phyloP scores from a whole-genome alignment of 345 rosid species.

The Ceriops tagal region DNA sequence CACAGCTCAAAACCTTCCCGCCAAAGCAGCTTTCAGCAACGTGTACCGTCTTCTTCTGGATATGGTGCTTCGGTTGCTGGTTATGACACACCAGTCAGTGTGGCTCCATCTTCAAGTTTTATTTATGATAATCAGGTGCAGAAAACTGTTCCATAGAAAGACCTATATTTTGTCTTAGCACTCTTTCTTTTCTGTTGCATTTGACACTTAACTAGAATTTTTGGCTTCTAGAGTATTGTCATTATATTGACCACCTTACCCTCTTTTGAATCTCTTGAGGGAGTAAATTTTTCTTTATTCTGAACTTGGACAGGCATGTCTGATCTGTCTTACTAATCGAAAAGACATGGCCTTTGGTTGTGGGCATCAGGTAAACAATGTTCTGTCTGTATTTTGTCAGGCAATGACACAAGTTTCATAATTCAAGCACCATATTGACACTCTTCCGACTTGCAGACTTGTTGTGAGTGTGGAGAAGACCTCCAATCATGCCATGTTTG shows the following conservation, averaged over 20 bases:
- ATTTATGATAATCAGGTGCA: conserved; percentile 51
- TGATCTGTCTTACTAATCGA: conserved; percentile 55
- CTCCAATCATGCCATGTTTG: conserved; percentile 68
- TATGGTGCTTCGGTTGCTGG: conserved; percentile 23
- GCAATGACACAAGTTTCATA: background rate
- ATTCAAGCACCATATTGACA: background rate
- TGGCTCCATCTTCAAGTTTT: conserved; percentile 32
- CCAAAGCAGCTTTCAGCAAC: conserved; percentile 36
- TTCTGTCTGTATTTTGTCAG: background rate
- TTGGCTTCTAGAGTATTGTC: no score
- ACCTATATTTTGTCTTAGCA: background rate
- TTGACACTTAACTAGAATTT: no score
- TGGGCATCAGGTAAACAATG: conserved; percentile 66
- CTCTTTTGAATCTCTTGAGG: background rate
- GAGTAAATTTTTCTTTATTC: background rate
- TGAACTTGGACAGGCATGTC: conserved; percentile 49
- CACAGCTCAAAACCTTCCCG: conserved; percentile 33
- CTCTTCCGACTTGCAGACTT: conserved; percentile 41
- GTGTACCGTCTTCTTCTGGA: conserved; percentile 16
- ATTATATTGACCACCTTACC: background rate
- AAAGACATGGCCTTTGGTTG: conserved; percentile 83
- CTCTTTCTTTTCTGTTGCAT: background rate
- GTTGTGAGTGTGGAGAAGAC: conserved; percentile 68
- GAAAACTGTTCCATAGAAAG: background rate
- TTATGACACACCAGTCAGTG: conserved; percentile 31